A percentile compares a stretch with the other conserved stretches of the same genome.
phyloP scores from a whole-genome alignment of 2,329 filamentous ascomycete species.

The Pleoardoris graminearum region DNA sequence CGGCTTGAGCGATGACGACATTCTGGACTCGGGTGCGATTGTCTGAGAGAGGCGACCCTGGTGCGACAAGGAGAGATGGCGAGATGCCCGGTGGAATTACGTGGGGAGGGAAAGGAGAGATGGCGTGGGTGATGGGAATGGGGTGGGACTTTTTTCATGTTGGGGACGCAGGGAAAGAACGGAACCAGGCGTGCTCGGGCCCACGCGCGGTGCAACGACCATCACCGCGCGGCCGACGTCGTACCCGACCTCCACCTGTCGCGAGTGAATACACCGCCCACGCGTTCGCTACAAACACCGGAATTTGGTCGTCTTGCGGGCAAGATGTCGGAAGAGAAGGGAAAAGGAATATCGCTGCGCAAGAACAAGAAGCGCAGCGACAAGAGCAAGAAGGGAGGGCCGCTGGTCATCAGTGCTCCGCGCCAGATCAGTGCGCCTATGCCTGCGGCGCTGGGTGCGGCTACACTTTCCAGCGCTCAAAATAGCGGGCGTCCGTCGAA shows the following conservation, averaged over 20 bases:
- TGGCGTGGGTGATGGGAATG: constrained; percentile 16
- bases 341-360: constrained; percentile 63
- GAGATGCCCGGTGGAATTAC: neutral
- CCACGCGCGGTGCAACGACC: constrained; percentile 16
- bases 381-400: constrained; percentile 58
- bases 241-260: neutral
- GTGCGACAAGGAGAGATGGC: constrained; percentile 1
- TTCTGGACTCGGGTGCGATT: constrained; percentile 20
- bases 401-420: constrained; percentile 54
- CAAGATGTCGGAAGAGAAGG: constrained; percentile 53
- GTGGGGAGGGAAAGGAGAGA: constrained; percentile 10
- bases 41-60: neutral
- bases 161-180: constrained; percentile 25
- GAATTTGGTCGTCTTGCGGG: constrained; percentile 14
- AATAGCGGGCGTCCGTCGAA: constrained; percentile 37
- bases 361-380: constrained; percentile 66
- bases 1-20: constrained; percentile 54
- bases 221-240: neutral
- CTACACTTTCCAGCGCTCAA: constrained; percentile 38
- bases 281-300: neutral
- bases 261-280: constrained; percentile 3
- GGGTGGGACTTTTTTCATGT: constrained; percentile 31
- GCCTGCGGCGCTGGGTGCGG: constrained; percentile 34
- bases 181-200: constrained; percentile 32
- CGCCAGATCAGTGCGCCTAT: constrained; percentile 57